Percentiles rank a stretch among this genome's conserved stretches.
These are phyloP conservation scores for Clarireedia homoeocarpa DNA, from an alignment of 2,329 filamentous ascomycete species.

Conservation along the genomic window DNA sequence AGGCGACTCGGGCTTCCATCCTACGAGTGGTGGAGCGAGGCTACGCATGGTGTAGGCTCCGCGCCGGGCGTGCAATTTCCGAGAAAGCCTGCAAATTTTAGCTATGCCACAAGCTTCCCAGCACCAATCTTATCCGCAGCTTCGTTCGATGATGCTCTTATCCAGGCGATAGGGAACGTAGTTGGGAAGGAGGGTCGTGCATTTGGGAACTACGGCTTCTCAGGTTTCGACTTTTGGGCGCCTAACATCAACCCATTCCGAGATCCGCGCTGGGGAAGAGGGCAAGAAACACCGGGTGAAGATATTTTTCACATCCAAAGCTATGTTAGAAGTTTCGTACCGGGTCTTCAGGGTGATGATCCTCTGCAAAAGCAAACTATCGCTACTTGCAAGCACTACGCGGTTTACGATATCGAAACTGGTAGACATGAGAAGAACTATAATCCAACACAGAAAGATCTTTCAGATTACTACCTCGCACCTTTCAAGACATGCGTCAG, in stretches of 20 bases:
- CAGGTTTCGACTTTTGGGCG: slow-evolving; percentile 53
- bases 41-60: too few species aligned
- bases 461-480: slow-evolving; percentile 60
- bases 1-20: too few species aligned
- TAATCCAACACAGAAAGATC: slow-evolving; percentile 51
- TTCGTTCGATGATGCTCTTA: slow-evolving; percentile 55
- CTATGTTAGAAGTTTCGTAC: slow-evolving; percentile 46
- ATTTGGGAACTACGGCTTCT: slow-evolving; percentile 52
- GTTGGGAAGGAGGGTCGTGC: slow-evolving; percentile 56
- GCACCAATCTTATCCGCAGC: slow-evolving; percentile 55
- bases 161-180: slow-evolving; percentile 38
- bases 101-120: slow-evolving; percentile 38
- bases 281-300: slow-evolving; percentile 52
- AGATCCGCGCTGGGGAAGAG: slow-evolving; percentile 56
- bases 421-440: slow-evolving; percentile 43
- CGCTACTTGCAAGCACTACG: slow-evolving; percentile 53
- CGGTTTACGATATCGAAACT: slow-evolving; percentile 46
- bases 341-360: slow-evolving; percentile 41
- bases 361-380: slow-evolving; percentile 29
- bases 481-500: slow-evolving; percentile 56
- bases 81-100: too few species aligned
- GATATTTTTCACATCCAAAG: slow-evolving; percentile 42
- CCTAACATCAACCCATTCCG: slow-evolving; percentile 61
- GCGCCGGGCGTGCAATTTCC: too few species aligned
- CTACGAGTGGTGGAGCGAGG: too few species aligned